Base-by-base conservation (phyloP, 2,329 filamentous ascomycete species). In the Ascomycota sp. region DNA sequence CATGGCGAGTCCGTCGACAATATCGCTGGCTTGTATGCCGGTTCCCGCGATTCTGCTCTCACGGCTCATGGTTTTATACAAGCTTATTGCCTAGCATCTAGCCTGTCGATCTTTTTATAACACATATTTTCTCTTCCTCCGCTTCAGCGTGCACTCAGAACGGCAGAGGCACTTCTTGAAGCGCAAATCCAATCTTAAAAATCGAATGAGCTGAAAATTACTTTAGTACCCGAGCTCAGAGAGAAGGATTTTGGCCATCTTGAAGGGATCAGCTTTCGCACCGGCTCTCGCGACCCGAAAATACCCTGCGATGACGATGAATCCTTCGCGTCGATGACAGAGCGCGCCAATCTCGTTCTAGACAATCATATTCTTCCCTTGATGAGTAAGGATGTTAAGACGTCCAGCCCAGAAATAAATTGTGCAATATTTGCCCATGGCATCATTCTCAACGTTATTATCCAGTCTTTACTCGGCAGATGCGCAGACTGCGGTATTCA, bases 1-100 rank as follows among this genome's bases (percentile, higher is more conserved):
- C 83, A 93, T 60, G 83, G 75, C 45, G 83, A 93, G 56, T 86
- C 81, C 11, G 78, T 91, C 38, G 79, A 93, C 54, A 93, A 93
- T 50, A 75, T 89, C 34, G 76, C 75, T 25, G 67, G 73, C 32
- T 53, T 80, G 35, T 85, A 78, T 30, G 83, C 83, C 41, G 83
- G 83, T 35, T 68, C 71, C 30, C 77, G 72, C 48, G 80, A 93
- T 53, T 86, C 82, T 2, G 57, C 69, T 25, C 59, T 93, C 41
- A 92, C 83, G 17, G 74, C 71, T 37, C 80, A 93, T 53, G 83
- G 83, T 32, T 65, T 76, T 30, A 62, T 85, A 29, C 83, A 93
- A 51, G 71, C 78, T n/a, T 67, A 63, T 27, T 68, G 70, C 20
- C 61, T 93, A 1, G 82, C 69, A 20, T 48, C 61, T 11, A 61